Evolutionary conservation across 768 basidiomycete species (phyloP), one percentile per base, ranked within the genome.

Genomic region (Xerocomus brunneocitrinus): DNA sequence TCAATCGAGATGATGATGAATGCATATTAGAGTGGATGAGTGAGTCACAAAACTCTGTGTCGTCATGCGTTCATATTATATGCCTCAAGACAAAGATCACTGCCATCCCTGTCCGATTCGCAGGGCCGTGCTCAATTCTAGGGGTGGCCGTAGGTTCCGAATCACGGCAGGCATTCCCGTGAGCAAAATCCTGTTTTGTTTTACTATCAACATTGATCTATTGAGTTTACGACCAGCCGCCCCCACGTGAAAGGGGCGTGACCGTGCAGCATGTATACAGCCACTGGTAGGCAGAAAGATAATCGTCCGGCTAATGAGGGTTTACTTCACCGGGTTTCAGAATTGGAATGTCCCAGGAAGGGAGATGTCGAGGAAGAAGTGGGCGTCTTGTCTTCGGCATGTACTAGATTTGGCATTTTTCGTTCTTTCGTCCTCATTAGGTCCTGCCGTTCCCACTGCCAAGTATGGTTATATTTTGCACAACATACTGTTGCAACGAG

Each of bases 41-140:
- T 49, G 58, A 63, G 54, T 65, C 56, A 53, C 31, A 1, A 4
- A 19, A n/a, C 7, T 8, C 19, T 41, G 9, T 22, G 24, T 35
- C 45, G 24, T 34, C 34, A 22, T 49, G 25, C 12, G 44, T 28
- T 44, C 40, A 34, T 66, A 47, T 55, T 66, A 66, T 63, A 63
- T 13, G 25, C 9, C 31, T 39, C 12, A 30, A 24, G 28, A 27
- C 14, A 10, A 16, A 6, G 51, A 30, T 40, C 51, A 44, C 43
- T 24, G 43, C 63, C 49, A 46, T 55, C 8, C 19, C 7, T 10
- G 19, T 34, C 10, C 34, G 14, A 44, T 45, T 44, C 39, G 28
- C 39, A 51, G n/a, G 52, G 51, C 53, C 39, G 25, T 38, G 38
- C 28, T 3, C 24, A 25, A 31, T 35, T 43, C 46, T 41, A 49